phyloP scores from a whole-genome alignment of 441 rosid species.

The Jatropha multifida region DNA sequence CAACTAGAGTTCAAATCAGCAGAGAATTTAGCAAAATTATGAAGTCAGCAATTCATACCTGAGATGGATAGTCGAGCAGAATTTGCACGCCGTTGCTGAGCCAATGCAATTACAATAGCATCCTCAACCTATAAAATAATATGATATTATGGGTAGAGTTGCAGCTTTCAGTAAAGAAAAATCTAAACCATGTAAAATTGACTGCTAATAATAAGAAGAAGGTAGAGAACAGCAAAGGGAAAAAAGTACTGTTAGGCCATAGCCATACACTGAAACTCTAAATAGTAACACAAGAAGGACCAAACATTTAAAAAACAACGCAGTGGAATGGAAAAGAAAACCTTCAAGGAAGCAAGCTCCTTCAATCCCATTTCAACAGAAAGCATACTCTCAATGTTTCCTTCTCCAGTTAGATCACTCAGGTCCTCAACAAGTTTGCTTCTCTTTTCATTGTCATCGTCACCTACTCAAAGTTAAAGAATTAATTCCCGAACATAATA shows the following conservation, averaged over 20 bases:
- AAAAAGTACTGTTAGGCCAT: not conserved
- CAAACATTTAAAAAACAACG: not conserved
- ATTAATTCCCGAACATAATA: constrained; percentile 10
- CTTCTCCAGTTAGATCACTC: constrained; percentile 91
- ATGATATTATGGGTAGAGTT: constrained; percentile 4
- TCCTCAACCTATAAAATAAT: constrained; percentile 70
- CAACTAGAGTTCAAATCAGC: constrained; percentile 6
- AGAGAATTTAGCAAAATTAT: constrained; percentile 9
- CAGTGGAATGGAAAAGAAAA: constrained; percentile 23
- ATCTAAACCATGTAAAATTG: not conserved
- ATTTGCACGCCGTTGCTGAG: constrained; percentile 81
- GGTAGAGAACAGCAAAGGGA: not conserved
- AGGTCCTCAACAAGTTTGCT: constrained; percentile 60
- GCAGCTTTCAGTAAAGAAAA: not conserved
- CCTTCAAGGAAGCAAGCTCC: constrained; percentile 91
- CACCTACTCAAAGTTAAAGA: constrained; percentile 43
- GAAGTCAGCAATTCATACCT: constrained; percentile 43
- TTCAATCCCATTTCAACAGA: constrained; percentile 97
- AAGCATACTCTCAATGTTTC: constrained; percentile 96
- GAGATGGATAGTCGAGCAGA: constrained; percentile 61
- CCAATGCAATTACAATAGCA: constrained; percentile 70
- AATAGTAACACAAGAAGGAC: not conserved
- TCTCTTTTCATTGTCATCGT: constrained; percentile 66
- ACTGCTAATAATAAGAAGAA: constrained; percentile 5
- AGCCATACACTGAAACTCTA: not conserved